A percentile compares a stretch with the other conserved stretches of the same genome.
Conservation (phyloP, 1,284 basidiomycete genomes). For the Pholiota adiposa region DNA sequence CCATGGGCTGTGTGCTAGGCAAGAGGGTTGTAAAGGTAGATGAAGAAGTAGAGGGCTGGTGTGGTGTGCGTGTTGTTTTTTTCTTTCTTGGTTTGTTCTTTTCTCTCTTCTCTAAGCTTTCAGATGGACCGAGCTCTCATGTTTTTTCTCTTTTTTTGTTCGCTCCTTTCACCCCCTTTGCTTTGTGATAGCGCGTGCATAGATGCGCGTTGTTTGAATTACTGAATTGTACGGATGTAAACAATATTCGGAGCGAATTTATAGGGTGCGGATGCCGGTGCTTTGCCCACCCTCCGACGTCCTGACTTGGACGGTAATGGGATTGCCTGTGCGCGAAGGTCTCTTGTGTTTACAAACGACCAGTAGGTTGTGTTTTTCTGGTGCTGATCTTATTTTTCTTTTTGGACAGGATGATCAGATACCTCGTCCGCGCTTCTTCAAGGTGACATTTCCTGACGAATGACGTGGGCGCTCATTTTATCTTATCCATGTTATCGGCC, state of each 20-base stretch:
- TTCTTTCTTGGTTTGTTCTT: conserved; percentile 3
- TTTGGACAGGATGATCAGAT: background rate
- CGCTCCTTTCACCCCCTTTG: too few relatives aligned
- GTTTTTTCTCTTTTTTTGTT: background rate
- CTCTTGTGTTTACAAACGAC: too few relatives aligned
- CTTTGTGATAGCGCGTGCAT: background rate
- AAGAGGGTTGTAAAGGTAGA: conserved; percentile 36
- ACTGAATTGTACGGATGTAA: conserved; percentile 10
- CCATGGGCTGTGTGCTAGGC: conserved; percentile 20
- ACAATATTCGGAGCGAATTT: conserved; percentile 10
- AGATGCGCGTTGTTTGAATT: conserved; percentile 6
- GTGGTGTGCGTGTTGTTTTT: conserved; percentile 3
- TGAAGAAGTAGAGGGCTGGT: too few relatives aligned
- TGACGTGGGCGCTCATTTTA: too few relatives aligned
- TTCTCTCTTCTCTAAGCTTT: background rate
- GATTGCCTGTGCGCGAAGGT: background rate
- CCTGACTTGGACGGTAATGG: background rate
- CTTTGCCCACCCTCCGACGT: background rate
- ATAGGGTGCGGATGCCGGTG: background rate
- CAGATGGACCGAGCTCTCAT: background rate
- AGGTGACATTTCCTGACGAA: too few relatives aligned
- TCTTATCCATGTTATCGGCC: too few relatives aligned
- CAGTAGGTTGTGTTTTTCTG: background rate
- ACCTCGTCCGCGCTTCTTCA: background rate
- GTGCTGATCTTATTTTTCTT: background rate